Conservation (phyloP, 192 early-diverging fungal species). For the Nowakowskiella sp. region DNA sequence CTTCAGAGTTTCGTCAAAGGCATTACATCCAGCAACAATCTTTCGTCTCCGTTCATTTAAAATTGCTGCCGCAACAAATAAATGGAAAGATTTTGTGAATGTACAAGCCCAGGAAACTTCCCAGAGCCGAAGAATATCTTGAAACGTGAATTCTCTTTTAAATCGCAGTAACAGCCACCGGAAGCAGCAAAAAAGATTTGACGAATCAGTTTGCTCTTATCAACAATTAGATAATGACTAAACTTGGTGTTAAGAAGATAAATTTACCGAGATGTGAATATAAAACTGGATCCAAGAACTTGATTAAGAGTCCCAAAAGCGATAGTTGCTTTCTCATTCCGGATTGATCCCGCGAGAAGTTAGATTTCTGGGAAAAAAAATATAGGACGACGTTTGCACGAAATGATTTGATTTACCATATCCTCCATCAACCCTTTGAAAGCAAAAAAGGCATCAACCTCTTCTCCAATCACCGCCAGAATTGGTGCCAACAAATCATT, state of each 20-base stretch:
- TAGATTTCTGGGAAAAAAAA: constrained; percentile 47
- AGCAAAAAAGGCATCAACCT: constrained; percentile 88
- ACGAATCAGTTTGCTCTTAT: constrained; percentile 63
- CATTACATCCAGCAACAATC: constrained; percentile 67
- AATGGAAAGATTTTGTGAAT: constrained; percentile 68
- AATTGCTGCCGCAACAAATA: constrained; percentile 95
- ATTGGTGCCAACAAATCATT: constrained; percentile 86
- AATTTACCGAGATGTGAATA: constrained; percentile 68
- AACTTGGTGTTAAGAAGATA: constrained; percentile 5
- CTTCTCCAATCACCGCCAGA: constrained; percentile 79
- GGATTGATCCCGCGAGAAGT: constrained; percentile 87
- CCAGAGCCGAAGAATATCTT: constrained; percentile 78
- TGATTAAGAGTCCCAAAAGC: constrained; percentile 71
- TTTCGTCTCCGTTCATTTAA: constrained; percentile 77
- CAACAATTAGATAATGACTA: background rate
- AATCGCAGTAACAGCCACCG: constrained; percentile 96
- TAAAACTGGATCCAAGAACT: constrained; percentile 78
- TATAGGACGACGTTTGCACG: background rate
- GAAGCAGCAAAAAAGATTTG: constrained; percentile 96
- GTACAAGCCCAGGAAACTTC: constrained; percentile 61
- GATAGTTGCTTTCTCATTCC: constrained; percentile 88
- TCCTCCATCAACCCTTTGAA: constrained; percentile 85
- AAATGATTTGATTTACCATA: constrained; percentile 44
- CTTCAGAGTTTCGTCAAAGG: constrained; percentile 92
- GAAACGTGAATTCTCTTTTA: constrained; percentile 92